phyloP scores from a whole-genome alignment of 1,284 basidiomycete genomes.

The Porogramme epimiltina region DNA sequence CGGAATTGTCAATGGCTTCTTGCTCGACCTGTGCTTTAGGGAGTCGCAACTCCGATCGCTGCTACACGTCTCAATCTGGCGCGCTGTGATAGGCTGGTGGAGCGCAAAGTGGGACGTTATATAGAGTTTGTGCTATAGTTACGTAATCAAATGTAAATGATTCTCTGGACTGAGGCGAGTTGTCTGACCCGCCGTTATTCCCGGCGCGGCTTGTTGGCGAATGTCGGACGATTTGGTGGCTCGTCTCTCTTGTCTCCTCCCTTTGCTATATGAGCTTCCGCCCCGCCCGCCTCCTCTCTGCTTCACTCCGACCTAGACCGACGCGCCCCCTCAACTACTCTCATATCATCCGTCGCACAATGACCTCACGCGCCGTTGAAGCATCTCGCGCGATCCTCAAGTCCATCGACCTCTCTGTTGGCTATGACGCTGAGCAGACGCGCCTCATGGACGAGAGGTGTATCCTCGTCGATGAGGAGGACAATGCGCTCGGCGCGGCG shows the following conservation, averaged over 20 bases:
- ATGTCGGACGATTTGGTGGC: slow-evolving; percentile 20
- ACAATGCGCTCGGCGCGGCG: slow-evolving; percentile 86
- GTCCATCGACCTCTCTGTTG: slow-evolving; percentile 66
- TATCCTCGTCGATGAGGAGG: slow-evolving; percentile 92
- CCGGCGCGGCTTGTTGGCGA: not conserved
- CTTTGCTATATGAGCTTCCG: slow-evolving; percentile 24
- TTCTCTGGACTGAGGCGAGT: slow-evolving; percentile 1
- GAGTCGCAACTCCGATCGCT: too few species aligned
- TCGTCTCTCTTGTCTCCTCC: slow-evolving; percentile 6
- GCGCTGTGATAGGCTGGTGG: too few species aligned
- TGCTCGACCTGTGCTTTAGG: too few species aligned
- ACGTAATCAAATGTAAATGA: slow-evolving; percentile 10
- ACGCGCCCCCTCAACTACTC: not conserved
- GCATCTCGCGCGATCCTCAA: slow-evolving; percentile 66
- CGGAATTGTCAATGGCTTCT: too few species aligned
- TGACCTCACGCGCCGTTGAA: slow-evolving; percentile 46
- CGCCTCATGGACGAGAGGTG: slow-evolving; percentile 97
- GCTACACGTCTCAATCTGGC: too few species aligned
- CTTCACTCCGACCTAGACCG: slow-evolving; percentile 20
- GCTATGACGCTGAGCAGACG: slow-evolving; percentile 80
- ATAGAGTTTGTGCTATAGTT: slow-evolving; percentile 5
- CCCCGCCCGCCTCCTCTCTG: slow-evolving; percentile 20
- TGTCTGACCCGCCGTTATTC: not conserved
- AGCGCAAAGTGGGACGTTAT: too few species aligned
- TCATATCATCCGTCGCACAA: slow-evolving; percentile 20